Base-by-base conservation (phyloP, 1,284 basidiomycete genomes). In the Tremellales sp. region DNA sequence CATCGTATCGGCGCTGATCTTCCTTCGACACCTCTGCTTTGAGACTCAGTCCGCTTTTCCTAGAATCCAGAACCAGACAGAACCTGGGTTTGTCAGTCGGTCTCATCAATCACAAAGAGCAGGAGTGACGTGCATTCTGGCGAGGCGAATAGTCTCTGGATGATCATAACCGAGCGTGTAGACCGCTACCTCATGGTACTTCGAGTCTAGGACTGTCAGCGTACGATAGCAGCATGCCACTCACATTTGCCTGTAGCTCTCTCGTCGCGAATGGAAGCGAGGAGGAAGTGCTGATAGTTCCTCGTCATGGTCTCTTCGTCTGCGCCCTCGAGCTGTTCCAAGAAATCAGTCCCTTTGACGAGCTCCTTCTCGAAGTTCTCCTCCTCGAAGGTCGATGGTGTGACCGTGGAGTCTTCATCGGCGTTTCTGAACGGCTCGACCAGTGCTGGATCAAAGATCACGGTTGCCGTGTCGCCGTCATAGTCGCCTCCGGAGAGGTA, bases 401-500 rank as follows among this genome's bases (percentile, higher is more conserved):
- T 47, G 15, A 55, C 45, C 2, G 62, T 57, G 5, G 53, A 45
- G n/a, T 40, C 19, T 12, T 63, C 59, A 1, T 51, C 52, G 7
- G 68, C 64, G 42, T 71, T 65, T 2, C 2, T 19, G 50, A 71
- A 71, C 0, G 52, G 52, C 19, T 52, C 42, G 2, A 69, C 64
- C 1, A 71, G 42, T 0, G 31, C 52, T 1, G 40, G 31, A 35
- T 65, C 63, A 60, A 62, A 69, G 40, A 65, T 57, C 13, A 69
- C 40, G 12, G 59, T 54, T 1, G 61, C 58, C 1, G 63, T 68
- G 51, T 71, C 68, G 3, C 68, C 68, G 44, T 71, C 68, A 43
- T 71, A 69, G 49, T 71, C 68, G 2, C 68, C 68, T n/a, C 68
- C 68, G 2, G 61, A 62, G 19, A 68, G 53, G 37, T 58, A 59